Percentiles rank a stretch among this genome's conserved stretches.
Evolutionary conservation across 1,284 basidiomycete genomes (phyloP).

Genomic region (Afroboletus lepidellus): DNA sequence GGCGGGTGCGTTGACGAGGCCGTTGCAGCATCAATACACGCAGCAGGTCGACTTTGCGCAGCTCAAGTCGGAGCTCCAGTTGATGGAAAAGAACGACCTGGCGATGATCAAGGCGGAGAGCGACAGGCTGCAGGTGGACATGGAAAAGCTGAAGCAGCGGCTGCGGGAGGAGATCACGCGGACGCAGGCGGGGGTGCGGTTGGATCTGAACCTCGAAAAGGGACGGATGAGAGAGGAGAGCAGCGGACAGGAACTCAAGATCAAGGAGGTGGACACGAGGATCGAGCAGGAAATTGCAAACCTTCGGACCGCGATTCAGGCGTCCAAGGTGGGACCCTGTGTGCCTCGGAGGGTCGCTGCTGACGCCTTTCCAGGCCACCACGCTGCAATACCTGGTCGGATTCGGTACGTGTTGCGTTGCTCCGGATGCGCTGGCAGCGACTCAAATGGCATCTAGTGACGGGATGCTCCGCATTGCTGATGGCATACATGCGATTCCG

Average conservation of each 20-base stretch:
- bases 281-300: conserved; percentile 97
- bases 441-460: conserved; percentile 48
- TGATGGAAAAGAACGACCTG: conserved; percentile 97
- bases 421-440: conserved; percentile 6
- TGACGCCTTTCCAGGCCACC: conserved; percentile 53
- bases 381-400: conserved; percentile 82
- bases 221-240: conserved; percentile 94
- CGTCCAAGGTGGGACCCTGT: conserved; percentile 71
- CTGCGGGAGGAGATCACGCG: conserved; percentile 89
- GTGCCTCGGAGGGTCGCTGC: neutral
- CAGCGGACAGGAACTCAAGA: conserved; percentile 91
- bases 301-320: conserved; percentile 87
- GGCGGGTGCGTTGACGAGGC: conserved; percentile 11
- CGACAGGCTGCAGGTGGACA: conserved; percentile 87
- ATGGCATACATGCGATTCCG: conserved; percentile 81
- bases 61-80: conserved; percentile 93
- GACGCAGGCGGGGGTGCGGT: conserved; percentile 90
- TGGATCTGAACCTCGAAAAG: conserved; percentile 97
- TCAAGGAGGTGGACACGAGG: conserved; percentile 96
- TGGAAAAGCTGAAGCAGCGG: conserved; percentile 95
- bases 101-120: conserved; percentile 95
- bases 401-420: conserved; percentile 55
- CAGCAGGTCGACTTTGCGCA: conserved; percentile 98
- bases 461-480: conserved; percentile 82
- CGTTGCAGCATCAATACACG: conserved; percentile 80